Percentiles rank a stretch among this genome's conserved stretches.
phyloP scores from a whole-genome alignment of 768 basidiomycete species.

The Suillus clintonianus region DNA sequence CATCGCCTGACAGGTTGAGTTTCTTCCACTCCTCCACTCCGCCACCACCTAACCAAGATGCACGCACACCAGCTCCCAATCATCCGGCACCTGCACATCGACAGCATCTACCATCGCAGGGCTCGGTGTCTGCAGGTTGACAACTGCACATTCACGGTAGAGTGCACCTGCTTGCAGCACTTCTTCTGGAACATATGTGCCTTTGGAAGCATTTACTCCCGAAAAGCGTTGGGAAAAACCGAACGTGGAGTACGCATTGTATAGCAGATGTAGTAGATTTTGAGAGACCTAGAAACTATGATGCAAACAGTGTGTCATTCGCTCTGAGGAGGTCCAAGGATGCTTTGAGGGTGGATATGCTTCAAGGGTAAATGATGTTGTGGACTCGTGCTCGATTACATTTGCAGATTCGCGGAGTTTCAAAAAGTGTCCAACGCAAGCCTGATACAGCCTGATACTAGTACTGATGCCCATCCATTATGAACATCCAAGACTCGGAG shows the following conservation, averaged over 20 bases:
- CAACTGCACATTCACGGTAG: constrained; percentile 75
- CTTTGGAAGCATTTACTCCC: constrained; percentile 47
- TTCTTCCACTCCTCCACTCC: constrained; percentile 79
- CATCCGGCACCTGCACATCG: constrained; percentile 50
- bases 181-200: constrained; percentile 46
- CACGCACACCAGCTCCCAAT: constrained; percentile 74
- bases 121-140: constrained; percentile 43
- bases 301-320: not conserved
- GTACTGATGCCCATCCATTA: too few relatives aligned
- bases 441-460: too few relatives aligned
- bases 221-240: constrained; percentile 82
- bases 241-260: constrained; percentile 79
- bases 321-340: not conserved
- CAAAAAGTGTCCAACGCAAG: too few relatives aligned
- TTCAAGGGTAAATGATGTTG: too few relatives aligned
- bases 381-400: too few relatives aligned
- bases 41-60: constrained; percentile 66
- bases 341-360: too few relatives aligned
- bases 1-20: constrained; percentile 17
- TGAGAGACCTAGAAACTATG: constrained; percentile 28
- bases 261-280: constrained; percentile 66
- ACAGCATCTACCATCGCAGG: constrained; percentile 29
- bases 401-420: too few relatives aligned
- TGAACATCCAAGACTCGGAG: too few relatives aligned
- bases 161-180: constrained; percentile 76